Base-by-base conservation (phyloP, 1,284 basidiomycete species). In the Apiotrichum mycotoxinovorans region DNA sequence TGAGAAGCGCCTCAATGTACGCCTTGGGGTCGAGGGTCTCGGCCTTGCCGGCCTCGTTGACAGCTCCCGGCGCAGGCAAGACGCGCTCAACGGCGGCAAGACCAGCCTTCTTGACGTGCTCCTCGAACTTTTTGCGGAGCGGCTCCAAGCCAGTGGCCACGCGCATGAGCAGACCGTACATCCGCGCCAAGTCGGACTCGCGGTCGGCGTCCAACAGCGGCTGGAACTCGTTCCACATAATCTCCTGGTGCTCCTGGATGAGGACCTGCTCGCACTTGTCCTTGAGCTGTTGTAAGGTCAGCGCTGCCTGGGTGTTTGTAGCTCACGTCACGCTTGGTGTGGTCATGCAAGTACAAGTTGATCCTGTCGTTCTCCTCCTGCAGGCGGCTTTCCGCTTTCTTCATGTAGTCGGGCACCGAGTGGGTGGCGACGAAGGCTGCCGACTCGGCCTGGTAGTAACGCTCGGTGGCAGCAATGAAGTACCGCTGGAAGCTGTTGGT, bases 191-290 rank as follows among this genome's bases (percentile, higher is more conserved):
- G 75, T 99, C 96, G 71, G 92, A 89, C 65, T 90, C 87, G 76
- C 94, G 88, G 73, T 98, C 94, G 72, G 84, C 90, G 72, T 97
- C 93, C 64, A 98, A 86, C 51, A 98, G 79, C 37, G 81, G 82
- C 77, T 96, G 91, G 83, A 98, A 98, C 77, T 88, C 93, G 61
- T 96, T 91, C 87, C 89, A 91, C 84, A 99, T 88, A 51, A 88
- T 80, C 66, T 87, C 84, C 49, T 87, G 81, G 71, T 98, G 95
- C 65, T 88, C 88, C 54, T 89, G 84, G 66, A 99, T 91, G 56
- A 99, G 85, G 45, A 92, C 91, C 60, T 87, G 85, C 76, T 98
- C 95, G 80, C 94, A 97, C 77, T 87, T 90, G 70, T 81, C 84
- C 71, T 98, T 86, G 56, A 98, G 85, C 70, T 82, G 63, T 9